Base-by-base conservation (phyloP, 2,329 filamentous ascomycete species). In the Cladosporium sp. region DNA sequence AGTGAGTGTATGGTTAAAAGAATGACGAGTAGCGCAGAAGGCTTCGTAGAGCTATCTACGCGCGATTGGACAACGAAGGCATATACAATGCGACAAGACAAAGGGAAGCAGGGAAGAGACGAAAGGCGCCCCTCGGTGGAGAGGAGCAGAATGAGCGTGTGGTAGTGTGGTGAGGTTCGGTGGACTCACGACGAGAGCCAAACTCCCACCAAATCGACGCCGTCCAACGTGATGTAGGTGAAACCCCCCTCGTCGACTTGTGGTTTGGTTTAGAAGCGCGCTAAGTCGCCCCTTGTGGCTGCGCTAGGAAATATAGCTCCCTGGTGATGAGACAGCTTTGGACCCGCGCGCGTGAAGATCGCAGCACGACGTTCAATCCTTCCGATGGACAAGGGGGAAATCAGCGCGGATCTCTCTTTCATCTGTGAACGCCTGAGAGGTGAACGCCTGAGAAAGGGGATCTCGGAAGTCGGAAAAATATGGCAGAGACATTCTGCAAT, bases 311-410 rank as follows among this genome's bases (percentile, higher is more conserved):
- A 34, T 13, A 27, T 7, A 18, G 18, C 15, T 36, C 42, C 42
- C 37, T 36, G 30, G 37, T 41, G 38, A 48, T 37, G 45, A 48
- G 45, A 48, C 45, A 48, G 20, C 43, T 15, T 4, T n/a, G n/a
- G n/a, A 9, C 13, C 7, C 17, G 29, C 24, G 43, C 43, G 32
- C 34, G 32, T 47, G 34, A 34, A 30, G 34, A 47, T 47, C 43
- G 43, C 9, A 20, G 15, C 24, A 17, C 22, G 29, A 15, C 32
- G 32, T 34, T 15, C n/a, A 27, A 27, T 27, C 22, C 22, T 27
- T 27, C 9, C 22, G 22, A 27, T 27, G 22, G 22, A 9, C 9
- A 27, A 9, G 22, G 22, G 22, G 22, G 22, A 27, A 27, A 27
- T 4, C 9, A 9, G 9, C 9, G 22, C 22, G 22, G 22, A 27